phyloP scores from a whole-genome alignment of 352 stramenopile genomes.

The Aphanomyces euteiches region DNA sequence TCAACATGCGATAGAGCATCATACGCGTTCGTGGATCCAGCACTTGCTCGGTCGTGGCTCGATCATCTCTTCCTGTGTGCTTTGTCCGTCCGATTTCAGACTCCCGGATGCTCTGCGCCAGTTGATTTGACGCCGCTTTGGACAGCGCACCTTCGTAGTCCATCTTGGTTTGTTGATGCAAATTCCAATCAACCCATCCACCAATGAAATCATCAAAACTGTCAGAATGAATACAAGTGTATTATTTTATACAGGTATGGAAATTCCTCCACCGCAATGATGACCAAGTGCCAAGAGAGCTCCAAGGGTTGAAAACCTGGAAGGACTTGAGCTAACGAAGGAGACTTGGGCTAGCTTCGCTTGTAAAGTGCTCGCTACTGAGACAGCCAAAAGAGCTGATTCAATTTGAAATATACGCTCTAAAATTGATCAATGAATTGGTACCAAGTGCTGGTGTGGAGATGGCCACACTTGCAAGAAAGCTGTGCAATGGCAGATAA shows the following conservation, averaged over 20 bases:
- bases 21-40: constrained; percentile 98
- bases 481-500: not conserved
- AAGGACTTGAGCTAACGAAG: too few relatives aligned
- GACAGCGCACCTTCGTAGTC: constrained; percentile 43
- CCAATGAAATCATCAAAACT: not conserved
- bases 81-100: constrained; percentile 69
- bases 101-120: constrained; percentile 67
- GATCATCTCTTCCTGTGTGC: constrained; percentile 95
- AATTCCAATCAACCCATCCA: constrained; percentile 8
- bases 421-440: too few relatives aligned
- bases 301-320: too few relatives aligned
- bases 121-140: constrained; percentile 75
- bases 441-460: not conserved
- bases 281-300: too few relatives aligned
- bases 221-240: not conserved
- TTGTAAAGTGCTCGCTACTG: too few relatives aligned
- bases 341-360: too few relatives aligned
- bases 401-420: too few relatives aligned
- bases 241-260: too few relatives aligned
- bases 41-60: constrained; percentile 97
- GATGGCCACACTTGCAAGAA: not conserved
- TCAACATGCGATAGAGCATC: constrained; percentile 99
- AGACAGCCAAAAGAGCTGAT: too few relatives aligned
- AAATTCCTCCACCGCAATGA: too few relatives aligned
- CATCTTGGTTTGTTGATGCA: constrained; percentile 14